Percentiles rank a stretch among this genome's conserved stretches.
phyloP scores from a whole-genome alignment of 1,284 basidiomycete species.

The Ganoderma boninense region DNA sequence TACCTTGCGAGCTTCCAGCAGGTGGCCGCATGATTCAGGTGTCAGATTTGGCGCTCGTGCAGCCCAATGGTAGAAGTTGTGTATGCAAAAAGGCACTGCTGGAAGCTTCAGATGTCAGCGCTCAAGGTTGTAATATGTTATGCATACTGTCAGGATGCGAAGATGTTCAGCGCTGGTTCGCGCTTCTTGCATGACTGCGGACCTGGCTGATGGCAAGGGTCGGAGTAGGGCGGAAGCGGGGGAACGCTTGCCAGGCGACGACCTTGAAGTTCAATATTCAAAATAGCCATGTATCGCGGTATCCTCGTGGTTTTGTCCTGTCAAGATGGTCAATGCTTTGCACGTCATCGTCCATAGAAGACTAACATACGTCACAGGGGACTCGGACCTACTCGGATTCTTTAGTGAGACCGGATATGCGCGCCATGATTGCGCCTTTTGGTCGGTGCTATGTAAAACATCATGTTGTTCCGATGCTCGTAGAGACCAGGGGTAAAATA shows the following conservation, averaged over 20 bases:
- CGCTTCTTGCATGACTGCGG: not conserved
- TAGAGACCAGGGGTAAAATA: not conserved
- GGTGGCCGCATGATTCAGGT: not conserved
- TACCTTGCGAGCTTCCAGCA: slow-evolving; percentile 1
- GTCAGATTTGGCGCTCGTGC: slow-evolving; percentile 8
- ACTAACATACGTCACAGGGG: not conserved
- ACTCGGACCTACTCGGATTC: not conserved
- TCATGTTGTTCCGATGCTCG: not conserved
- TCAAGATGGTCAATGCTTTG: not conserved
- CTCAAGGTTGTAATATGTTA: not conserved
- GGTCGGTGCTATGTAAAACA: not conserved
- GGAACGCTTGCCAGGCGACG: not conserved
- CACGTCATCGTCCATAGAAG: not conserved
- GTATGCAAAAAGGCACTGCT: slow-evolving; percentile 17
- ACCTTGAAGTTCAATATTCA: not conserved
- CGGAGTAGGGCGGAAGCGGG: not conserved
- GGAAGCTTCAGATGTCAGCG: not conserved
- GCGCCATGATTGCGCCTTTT: not conserved
- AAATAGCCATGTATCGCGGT: not conserved
- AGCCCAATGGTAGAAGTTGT: slow-evolving; percentile 16
- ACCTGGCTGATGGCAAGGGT: not conserved
- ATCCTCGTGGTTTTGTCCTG: not conserved
- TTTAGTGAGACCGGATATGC: not conserved
- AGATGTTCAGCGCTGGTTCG: not conserved
- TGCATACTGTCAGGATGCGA: not conserved